Base-by-base conservation (phyloP, 179 eudicot species). In the Amaranthus tricolor region DNA sequence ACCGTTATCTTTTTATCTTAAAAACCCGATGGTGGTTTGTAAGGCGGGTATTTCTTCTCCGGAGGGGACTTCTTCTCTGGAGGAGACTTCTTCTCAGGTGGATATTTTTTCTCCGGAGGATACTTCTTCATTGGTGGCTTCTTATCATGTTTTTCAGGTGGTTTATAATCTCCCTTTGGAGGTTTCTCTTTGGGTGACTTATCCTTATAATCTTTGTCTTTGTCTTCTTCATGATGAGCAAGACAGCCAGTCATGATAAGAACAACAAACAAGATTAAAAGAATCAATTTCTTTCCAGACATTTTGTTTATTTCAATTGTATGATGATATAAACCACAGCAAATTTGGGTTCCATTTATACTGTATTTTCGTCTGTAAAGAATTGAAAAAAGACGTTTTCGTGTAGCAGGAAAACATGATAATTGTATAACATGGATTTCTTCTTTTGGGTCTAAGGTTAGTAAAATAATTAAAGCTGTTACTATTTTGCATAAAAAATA, bases 381-480 rank as follows among this genome's bases (percentile, higher is more conserved):
- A n/a, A 15, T 67, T 68, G 64, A 66, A 68, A n/a, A 54, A 31
- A 43, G 55, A 61, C 51, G 51, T 11, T 76, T 72, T 69, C 64
- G 74, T 66, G 48, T 76, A 61, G 74, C 61, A 60, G 44, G 55
- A 76, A 68, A 62, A n/a, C 52, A 52, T 20, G 61, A 47, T 63
- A 15, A 16, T 5, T 53, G 56, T 14, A 53, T 66, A 17, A 2
- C n/a, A 50, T 73, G 24, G 19, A 61, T 62, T 58, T 50, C 54
- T 73, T 62, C 16, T 51, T 57, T 73, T 15, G 59, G 40, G 52
- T n/a, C 52, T 5, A 74, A 49, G 68, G 54, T 66, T 45, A n/a
- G 49, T 63, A 12, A 49, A 45, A 13, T 13, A 4, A 20, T 61
- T 44, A 74, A 65, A 64, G 70, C 54, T 74, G 49, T 53, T 48